Evolutionary conservation across 495 filamentous ascomycete species (phyloP), one percentile per base, ranked within the genome.

Genomic region (Clohesyomyces aquaticus): DNA sequence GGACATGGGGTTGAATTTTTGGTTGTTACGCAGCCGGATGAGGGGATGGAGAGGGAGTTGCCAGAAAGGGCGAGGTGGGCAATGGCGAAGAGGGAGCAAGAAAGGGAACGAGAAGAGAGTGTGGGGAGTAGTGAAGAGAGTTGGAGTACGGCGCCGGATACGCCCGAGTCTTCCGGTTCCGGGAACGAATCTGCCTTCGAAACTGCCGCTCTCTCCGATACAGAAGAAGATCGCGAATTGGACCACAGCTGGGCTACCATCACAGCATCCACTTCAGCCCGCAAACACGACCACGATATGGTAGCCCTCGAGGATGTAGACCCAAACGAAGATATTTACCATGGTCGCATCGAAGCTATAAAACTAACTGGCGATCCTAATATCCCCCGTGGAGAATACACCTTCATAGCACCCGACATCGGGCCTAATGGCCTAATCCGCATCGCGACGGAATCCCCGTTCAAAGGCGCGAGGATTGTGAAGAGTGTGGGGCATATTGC

Each of bases 291-390:
- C n/a, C n/a, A n/a, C n/a, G n/a, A n/a, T n/a, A n/a, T n/a, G n/a
- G n/a, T n/a, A n/a, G n/a, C n/a, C n/a, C n/a, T n/a, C n/a, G 53
- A 63, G 11, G 65, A 73, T 19, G 73, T n/a, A n/a, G n/a, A n/a
- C n/a, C n/a, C n/a, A n/a, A n/a, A n/a, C n/a, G n/a, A 78, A 19
- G 74, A 45, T 27, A 50, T 47, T 0, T 84, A 83, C 67, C 75
- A 75, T 16, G 90, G 90, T 12, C 77, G 84, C 18, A 63, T 96
- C 3, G 85, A 90, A 67, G 93, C 87, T 0, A 83, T 96, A 71
- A 98, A 98, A 71, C 77, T 98, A 29, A 98, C 93, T 0, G 93
- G 93, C 1, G 93, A 98, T 66, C 82, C 85, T 0, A 94, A 96
- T 66, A 85, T 98, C 21, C 93, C 92, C 4, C 82, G 92, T 41